These are phyloP conservation scores for Ustilago nuda DNA, from an alignment of 1,284 basidiomycete genomes.

Conservation along the genomic window DNA sequence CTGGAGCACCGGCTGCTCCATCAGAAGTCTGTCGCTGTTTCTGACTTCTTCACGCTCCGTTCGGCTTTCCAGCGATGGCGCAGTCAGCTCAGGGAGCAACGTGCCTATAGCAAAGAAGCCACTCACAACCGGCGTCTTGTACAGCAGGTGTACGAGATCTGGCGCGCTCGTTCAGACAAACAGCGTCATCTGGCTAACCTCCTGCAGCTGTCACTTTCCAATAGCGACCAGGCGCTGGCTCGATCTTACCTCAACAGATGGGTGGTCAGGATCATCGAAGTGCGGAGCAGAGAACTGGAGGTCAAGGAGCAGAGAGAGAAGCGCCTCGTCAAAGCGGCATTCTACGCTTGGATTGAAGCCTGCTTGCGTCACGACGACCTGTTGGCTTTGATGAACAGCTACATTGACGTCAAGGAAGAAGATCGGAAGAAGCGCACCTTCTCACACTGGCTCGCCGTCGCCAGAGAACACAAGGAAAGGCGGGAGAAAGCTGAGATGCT, in stretches of 20 bases:
- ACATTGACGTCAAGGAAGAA: constrained; percentile 54
- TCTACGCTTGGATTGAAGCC: constrained; percentile 52
- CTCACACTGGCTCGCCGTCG: constrained; percentile 28
- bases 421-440: constrained; percentile 29
- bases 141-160: constrained; percentile 38
- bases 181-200: constrained; percentile 24
- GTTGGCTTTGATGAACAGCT: constrained; percentile 52
- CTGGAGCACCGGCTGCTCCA: constrained; percentile 16
- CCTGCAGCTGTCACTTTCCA: constrained; percentile 14
- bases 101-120: constrained; percentile 18
- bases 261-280: constrained; percentile 47
- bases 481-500: constrained; percentile 24
- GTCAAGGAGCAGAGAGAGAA: constrained; percentile 39
- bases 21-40: constrained; percentile 22
- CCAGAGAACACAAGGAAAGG: constrained; percentile 22
- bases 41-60: constrained; percentile 19
- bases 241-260: constrained; percentile 29
- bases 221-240: constrained; percentile 15
- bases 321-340: constrained; percentile 32
- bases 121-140: constrained; percentile 16
- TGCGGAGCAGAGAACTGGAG: constrained; percentile 36
- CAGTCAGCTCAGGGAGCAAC: constrained; percentile 13
- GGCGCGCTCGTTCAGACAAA: constrained; percentile 27
- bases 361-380: constrained; percentile 53
- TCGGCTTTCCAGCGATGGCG: constrained; percentile 29